Conservation (phyloP, 1,139 yeast species). For the Geotrichum aggregatum region DNA sequence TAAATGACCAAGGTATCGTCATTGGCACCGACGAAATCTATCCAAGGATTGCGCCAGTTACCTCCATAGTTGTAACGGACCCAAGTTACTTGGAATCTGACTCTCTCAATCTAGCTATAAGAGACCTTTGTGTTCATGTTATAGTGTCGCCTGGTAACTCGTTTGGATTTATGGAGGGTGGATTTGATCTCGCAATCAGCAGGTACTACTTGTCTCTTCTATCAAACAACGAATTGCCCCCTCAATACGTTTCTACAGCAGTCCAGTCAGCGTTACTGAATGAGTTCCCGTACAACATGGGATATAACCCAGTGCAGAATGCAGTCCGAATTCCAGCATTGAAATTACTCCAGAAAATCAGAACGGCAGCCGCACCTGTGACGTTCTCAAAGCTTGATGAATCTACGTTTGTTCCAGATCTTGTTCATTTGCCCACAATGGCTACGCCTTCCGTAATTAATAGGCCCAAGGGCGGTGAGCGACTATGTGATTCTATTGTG, state of each 20-base stretch:
- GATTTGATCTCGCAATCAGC: constrained; percentile 47
- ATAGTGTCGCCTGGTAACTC: constrained; percentile 55
- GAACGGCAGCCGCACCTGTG: not conserved
- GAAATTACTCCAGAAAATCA: not conserved
- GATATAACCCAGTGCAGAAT: constrained; percentile 6
- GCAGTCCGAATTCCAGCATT: not conserved
- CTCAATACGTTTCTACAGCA: not conserved
- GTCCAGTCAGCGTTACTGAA: not conserved
- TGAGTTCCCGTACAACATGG: not conserved
- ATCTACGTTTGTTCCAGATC: constrained; percentile 31
- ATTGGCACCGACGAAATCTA: not conserved
- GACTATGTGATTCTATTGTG: constrained; percentile 29
- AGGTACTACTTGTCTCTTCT: constrained; percentile 35
- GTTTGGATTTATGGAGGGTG: constrained; percentile 50
- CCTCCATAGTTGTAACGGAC: not conserved
- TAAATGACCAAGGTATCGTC: constrained; percentile 12
- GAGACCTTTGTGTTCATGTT: constrained; percentile 27
- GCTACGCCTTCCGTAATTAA: constrained; percentile 28
- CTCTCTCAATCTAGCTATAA: constrained; percentile 17
- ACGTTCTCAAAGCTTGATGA: not conserved
- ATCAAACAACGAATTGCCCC: not conserved
- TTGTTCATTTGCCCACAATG: constrained; percentile 50
- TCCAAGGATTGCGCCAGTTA: not conserved
- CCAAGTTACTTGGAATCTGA: not conserved
- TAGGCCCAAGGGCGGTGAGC: not conserved